Evolutionary conservation across 768 basidiomycete species (phyloP).

Genomic region (Phlebiopsis flavidoalba): DNA sequence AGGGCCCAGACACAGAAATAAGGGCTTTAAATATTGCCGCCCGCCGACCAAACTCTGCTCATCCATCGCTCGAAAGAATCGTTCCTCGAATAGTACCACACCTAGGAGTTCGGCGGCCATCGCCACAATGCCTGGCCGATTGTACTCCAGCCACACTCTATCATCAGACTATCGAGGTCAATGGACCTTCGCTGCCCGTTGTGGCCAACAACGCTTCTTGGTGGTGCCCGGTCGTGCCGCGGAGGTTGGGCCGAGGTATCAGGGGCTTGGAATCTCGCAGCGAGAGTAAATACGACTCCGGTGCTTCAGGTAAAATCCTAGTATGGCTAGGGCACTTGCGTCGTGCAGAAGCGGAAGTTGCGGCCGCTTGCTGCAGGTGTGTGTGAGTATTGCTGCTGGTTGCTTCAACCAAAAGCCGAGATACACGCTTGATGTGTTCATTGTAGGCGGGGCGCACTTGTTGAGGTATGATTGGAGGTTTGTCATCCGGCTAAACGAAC

Average conservation of each 20-base stretch:
- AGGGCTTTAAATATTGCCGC: background rate
- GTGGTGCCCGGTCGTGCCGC: constrained; percentile 24
- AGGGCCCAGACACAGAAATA: constrained; percentile 7
- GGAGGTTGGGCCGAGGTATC: constrained; percentile 20
- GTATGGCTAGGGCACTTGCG: too few relatives aligned
- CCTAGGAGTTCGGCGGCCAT: constrained; percentile 20
- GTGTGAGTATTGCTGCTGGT: too few relatives aligned
- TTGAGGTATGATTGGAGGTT: background rate
- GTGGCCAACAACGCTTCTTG: constrained; percentile 27
- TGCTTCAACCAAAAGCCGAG: too few relatives aligned
- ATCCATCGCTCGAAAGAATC: background rate
- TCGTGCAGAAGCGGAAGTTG: too few relatives aligned
- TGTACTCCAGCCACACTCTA: constrained; percentile 40
- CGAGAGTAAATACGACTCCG: constrained; percentile 18
- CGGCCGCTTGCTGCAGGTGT: too few relatives aligned
- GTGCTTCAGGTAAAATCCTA: too few relatives aligned
- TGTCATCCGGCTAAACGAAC: background rate
- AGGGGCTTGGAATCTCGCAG: constrained; percentile 4
- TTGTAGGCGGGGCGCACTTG: too few relatives aligned
- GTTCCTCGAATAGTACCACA: constrained; percentile 25
- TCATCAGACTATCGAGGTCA: constrained; percentile 41
- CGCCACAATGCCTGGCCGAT: background rate
- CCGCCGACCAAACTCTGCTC: too few relatives aligned
- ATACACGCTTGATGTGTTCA: too few relatives aligned
- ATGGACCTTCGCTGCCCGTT: constrained; percentile 32